These are phyloP conservation scores for Cornus florida DNA, from an alignment of 148 eudicot species.

Conservation along the genomic window DNA sequence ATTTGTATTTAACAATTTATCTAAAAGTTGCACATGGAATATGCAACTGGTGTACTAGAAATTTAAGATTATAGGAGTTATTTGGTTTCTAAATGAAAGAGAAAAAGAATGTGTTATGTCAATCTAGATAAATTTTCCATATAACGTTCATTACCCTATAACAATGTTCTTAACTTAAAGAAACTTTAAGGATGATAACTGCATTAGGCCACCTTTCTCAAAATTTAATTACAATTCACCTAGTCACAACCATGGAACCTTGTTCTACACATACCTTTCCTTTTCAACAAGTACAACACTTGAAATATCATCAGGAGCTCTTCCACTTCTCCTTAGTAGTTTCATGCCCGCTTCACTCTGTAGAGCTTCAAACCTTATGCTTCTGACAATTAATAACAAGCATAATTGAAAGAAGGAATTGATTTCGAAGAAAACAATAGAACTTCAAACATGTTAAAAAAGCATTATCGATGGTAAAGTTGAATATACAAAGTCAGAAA, in stretches of 20 bases:
- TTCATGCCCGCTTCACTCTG: conserved; percentile 91
- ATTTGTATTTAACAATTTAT: not conserved
- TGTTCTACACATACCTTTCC: conserved; percentile 50
- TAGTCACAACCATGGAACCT: not conserved
- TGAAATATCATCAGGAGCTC: conserved; percentile 97
- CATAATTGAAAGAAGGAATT: not conserved
- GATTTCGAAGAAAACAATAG: not conserved
- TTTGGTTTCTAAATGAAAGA: too few species aligned
- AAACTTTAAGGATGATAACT: not conserved
- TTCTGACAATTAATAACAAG: conserved; percentile 34
- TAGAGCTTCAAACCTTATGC: conserved; percentile 86
- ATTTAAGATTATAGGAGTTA: not conserved
- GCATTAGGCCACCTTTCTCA: too few species aligned
- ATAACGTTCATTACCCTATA: not conserved
- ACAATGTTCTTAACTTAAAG: not conserved
- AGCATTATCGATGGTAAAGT: not conserved
- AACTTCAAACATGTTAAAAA: not conserved
- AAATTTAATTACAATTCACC: not conserved
- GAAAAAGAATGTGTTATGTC: too few species aligned
- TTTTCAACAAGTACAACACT: conserved; percentile 96
- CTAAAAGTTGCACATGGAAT: not conserved
- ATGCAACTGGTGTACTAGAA: not conserved
- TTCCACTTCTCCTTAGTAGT: conserved; percentile 77
- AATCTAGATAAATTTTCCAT: not conserved
- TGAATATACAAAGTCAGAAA: not conserved